Evolutionary conservation across 2,329 filamentous ascomycete genomes (phyloP), one percentile per base, ranked within the genome.

Genomic region (Cladophialophora chaetospira): DNA sequence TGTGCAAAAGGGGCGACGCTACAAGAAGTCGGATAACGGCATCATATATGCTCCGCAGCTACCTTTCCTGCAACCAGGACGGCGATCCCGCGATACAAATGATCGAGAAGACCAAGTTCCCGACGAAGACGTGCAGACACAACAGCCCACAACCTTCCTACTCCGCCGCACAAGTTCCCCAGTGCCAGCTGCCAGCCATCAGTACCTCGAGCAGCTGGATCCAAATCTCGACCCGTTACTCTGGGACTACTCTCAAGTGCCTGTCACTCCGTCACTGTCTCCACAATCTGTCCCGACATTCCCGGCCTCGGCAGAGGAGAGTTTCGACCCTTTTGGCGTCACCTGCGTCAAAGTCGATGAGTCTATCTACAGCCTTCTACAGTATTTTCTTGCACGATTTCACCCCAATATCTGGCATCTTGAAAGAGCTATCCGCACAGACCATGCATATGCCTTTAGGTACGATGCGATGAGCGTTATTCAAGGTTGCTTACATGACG

Each of bases 391-490:
- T 4, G 28, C 25, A 19, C 48, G 58, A 21, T 50, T 57, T 36
- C 60, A 62, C 33, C 60, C 60, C 11, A 53, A 52, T 13, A 45
- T 57, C 9, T 62, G 60, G 60, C 60, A 60, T 35, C 48, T 62
- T 11, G 60, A 62, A 54, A 38, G 43, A 23, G 43, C 17, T 5
- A 31, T 46, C 11, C 52, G 53, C 10, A 5, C 17, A 5, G 57
- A 60, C 21, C 53, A 60, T 26, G 43, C 49, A 10, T 62, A 62
- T 46, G 31, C 36, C 5, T 62, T 62, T 40, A 48, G 46, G 29
- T 53, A 38, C 26, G 48, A 58, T 29, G 53, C 57, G 9, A 49
- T 55, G 40, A 42, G 36, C n/a, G 40, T 60, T 9, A 25, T 60
- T 11, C 57, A 60, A 40, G 53, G 52, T 5, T 56, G 57, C 29